phyloP scores from a whole-genome alignment of 1,139 yeast species.

The Pichia sorboxylosa region DNA sequence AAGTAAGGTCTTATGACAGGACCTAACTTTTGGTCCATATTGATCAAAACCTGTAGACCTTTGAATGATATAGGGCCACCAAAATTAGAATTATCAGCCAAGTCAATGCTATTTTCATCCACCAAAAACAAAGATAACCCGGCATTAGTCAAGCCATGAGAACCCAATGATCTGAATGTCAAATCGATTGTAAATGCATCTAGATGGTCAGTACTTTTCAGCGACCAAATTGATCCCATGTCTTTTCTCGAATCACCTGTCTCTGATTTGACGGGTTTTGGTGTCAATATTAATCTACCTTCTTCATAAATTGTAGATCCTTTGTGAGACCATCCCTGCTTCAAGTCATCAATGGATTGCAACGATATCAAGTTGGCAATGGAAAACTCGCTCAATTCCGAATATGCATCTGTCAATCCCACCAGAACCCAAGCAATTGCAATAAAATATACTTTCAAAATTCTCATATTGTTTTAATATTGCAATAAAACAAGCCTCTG shows the following conservation, averaged over 20 bases:
- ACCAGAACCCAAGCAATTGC: too few relatives aligned
- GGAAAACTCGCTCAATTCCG: conserved; percentile 23
- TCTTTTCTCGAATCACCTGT: conserved; percentile 8
- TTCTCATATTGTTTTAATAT: too few relatives aligned
- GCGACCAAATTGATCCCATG: conserved; percentile 44
- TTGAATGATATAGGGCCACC: conserved; percentile 46
- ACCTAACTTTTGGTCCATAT: conserved; percentile 21
- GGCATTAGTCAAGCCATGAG: conserved; percentile 31
- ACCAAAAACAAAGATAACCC: conserved; percentile 45
- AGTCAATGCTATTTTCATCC: conserved; percentile 9
- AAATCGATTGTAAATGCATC: conserved; percentile 51
- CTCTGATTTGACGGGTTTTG: conserved; percentile 24
- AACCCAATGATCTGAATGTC: conserved; percentile 49
- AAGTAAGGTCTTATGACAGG: conserved; percentile 45
- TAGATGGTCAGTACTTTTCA: conserved; percentile 17
- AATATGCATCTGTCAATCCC: too few relatives aligned
- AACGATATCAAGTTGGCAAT: conserved; percentile 27
- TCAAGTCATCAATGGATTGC: conserved; percentile 14
- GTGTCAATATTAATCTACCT: conserved; percentile 36
- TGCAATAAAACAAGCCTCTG: too few relatives aligned
- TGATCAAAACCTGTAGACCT: conserved; percentile 40
- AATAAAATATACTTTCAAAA: too few relatives aligned
- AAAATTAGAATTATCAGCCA: conserved; percentile 18
- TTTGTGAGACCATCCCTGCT: conserved; percentile 24
- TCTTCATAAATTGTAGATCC: conserved; percentile 27